Base-by-base conservation (phyloP, 1,139 yeast genomes). In the Arxiozyma bovina region DNA sequence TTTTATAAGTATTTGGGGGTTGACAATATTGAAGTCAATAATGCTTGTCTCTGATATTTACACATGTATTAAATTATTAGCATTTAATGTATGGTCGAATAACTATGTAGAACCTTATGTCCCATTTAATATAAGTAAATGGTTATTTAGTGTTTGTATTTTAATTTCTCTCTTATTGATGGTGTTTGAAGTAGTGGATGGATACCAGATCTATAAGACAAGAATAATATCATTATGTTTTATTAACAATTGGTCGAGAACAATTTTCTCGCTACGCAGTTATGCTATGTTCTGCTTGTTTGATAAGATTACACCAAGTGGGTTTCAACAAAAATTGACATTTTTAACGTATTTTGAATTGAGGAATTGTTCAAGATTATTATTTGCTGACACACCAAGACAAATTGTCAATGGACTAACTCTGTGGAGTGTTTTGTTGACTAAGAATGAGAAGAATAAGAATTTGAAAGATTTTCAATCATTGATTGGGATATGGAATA, bases 101-200 rank as follows among this genome's bases (percentile, higher is more conserved):
- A 70, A 73, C 48, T 73, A 66, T 72, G 78, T 76, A 42, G 69
- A 76, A 55, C 81, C 85, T 56, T 82, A 72, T 65, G 79, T 79
- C 66, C 87, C 77, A 57, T 81, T 78, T 73, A 77, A 64, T 66
- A 84, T 78, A 56, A 81, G 94, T 53, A 82, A 87, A 66, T 86
- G 96, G 90, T 74, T 89, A 18, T 89, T 88, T 67, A 84, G 91
- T 11, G 89, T 85, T 1, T 89, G 96, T 67, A 89, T 89, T 58
- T 77, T 89, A n/a, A 79, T 87, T 56, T 84, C 93, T 25, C 75
- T 87, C 54, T 71, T 79, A 8, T 73, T 87, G 34, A 65, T 85
- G 50, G 59, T 81, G 0, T 81, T 81, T 68, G 87, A 83, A 56
- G 74, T 80, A 70, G 61, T 81, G 7, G 74, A 81, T 71, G 94